These are phyloP conservation scores for Ceratocystis cubensis DNA, from an alignment of 2,329 filamentous ascomycete species.

Conservation along the genomic window DNA sequence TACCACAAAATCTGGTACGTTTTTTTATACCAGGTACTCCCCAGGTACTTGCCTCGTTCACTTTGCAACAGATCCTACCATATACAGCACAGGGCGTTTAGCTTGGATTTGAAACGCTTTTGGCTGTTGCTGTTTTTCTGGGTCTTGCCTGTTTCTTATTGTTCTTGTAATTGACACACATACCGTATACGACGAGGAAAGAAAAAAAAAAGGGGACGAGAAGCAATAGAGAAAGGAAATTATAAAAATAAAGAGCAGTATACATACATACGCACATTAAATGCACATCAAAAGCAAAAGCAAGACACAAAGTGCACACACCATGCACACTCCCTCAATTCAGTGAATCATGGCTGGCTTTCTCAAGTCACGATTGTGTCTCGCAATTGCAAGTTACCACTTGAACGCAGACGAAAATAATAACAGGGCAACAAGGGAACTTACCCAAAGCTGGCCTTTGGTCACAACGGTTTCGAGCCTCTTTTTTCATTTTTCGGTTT, in stretches of 20 bases:
- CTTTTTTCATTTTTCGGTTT: background rate
- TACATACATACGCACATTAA: background rate
- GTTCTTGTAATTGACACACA: background rate
- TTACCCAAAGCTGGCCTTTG: too few species aligned
- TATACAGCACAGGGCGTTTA: background rate
- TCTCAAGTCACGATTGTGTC: background rate
- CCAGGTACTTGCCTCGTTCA: background rate
- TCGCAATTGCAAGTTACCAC: background rate
- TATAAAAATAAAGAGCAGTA: background rate
- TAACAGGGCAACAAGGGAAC: too few species aligned
- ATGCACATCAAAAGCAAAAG: background rate
- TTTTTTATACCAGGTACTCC: background rate
- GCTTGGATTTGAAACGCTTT: conserved; percentile 3
- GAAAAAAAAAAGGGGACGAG: background rate
- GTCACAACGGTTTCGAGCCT: too few species aligned
- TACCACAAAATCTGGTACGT: background rate
- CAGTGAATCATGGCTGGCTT: background rate
- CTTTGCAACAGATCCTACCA: background rate
- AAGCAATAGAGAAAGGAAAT: background rate
- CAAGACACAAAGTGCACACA: background rate
- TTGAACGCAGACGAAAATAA: too few species aligned
- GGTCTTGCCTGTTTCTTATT: background rate
- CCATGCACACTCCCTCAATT: background rate
- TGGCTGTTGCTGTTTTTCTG: background rate
- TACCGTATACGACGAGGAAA: background rate